These are phyloP conservation scores for Opeltia flavorubescens DNA, from an alignment of 495 filamentous ascomycete genomes.

Conservation along the genomic window DNA sequence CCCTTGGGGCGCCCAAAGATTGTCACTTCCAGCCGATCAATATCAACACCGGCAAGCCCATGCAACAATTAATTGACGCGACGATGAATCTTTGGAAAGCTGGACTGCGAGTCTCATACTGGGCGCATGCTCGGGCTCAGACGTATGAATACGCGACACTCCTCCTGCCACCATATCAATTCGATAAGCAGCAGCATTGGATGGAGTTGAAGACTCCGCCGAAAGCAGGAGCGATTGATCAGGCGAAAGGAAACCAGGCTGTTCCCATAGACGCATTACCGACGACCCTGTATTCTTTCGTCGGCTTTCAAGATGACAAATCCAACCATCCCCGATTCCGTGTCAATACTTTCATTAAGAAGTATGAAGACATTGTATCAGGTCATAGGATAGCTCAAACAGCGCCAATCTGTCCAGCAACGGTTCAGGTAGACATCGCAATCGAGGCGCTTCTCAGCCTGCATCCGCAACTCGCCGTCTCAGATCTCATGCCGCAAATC, in stretches of 20 bases:
- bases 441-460: too few species aligned
- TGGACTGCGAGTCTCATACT: slow-evolving; percentile 28
- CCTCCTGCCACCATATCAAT: slow-evolving; percentile 39
- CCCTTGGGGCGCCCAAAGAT: slow-evolving; percentile 11
- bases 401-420: slow-evolving; percentile 28
- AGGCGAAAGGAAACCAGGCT: slow-evolving; percentile 1
- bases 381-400: slow-evolving; percentile 27
- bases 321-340: slow-evolving; percentile 1
- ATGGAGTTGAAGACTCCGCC: too few species aligned
- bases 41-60: slow-evolving; percentile 30
- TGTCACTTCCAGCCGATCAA: slow-evolving; percentile 7
- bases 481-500: slow-evolving; percentile 21
- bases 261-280: neutral
- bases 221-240: slow-evolving; percentile 3
- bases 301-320: neutral
- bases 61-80: slow-evolving; percentile 23
- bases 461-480: too few species aligned
- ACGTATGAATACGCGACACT: slow-evolving; percentile 22
- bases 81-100: slow-evolving; percentile 34
- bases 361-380: slow-evolving; percentile 7
- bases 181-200: slow-evolving; percentile 32
- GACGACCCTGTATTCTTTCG: neutral
- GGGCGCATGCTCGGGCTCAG: slow-evolving; percentile 30
- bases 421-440: slow-evolving; percentile 27
- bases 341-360: neutral